Evolutionary conservation across 805 yeast genomes (phyloP).

Genomic region (Starmerella geochares): DNA sequence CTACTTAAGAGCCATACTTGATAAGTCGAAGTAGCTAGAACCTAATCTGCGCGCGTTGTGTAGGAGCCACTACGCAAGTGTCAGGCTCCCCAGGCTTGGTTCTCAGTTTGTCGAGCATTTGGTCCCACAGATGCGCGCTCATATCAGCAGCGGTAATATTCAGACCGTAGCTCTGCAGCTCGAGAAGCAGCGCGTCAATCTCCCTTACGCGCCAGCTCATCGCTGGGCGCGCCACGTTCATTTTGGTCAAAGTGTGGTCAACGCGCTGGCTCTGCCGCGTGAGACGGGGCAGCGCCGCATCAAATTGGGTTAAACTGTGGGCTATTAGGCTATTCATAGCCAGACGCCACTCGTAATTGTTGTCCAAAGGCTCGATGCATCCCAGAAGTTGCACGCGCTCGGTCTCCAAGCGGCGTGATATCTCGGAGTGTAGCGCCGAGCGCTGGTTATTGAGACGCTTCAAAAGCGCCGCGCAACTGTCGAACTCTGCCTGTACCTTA

Average conservation of each 20-base stretch:
- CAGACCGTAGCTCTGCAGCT: not conserved
- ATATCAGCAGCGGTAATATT: not conserved
- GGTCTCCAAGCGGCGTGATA: not conserved
- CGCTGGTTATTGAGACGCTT: not conserved
- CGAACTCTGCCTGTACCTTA: not conserved
- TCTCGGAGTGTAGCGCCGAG: not conserved
- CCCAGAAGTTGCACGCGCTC: not conserved
- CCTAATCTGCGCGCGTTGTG: too few species aligned
- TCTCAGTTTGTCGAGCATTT: not conserved
- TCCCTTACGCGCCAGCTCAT: constrained; percentile 6
- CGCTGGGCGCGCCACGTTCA: not conserved
- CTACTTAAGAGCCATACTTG: too few species aligned
- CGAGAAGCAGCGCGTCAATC: not conserved
- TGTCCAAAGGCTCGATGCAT: not conserved
- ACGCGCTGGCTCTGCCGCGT: not conserved
- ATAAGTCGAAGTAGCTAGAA: too few species aligned
- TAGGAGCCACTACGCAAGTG: too few species aligned
- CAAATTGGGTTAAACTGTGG: not conserved
- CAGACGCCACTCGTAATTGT: not conserved
- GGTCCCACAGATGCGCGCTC: not conserved
- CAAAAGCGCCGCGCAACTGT: not conserved
- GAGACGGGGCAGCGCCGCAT: not conserved
- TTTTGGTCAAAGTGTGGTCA: not conserved
- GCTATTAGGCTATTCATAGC: not conserved
- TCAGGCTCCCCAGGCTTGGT: not conserved